Conservation (phyloP, 23 red algal species). For the Gracilaria domingensis region DNA sequence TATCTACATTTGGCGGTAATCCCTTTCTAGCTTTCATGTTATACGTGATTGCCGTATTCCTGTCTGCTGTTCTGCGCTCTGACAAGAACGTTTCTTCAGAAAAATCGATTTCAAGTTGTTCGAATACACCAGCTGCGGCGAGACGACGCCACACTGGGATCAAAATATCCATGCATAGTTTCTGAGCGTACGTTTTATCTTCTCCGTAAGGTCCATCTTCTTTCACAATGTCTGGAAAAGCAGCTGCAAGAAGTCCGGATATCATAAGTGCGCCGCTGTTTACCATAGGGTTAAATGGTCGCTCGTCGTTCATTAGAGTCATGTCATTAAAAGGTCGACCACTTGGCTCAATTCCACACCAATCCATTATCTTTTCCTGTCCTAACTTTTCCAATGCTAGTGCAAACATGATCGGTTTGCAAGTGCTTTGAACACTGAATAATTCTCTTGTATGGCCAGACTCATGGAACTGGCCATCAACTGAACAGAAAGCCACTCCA, state of each 20-base stretch:
- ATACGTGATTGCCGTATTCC: constrained; percentile 43
- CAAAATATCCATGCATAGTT: constrained; percentile 40
- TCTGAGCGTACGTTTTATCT: constrained; percentile 19
- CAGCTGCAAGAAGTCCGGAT: constrained; percentile 46
- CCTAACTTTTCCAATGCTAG: constrained; percentile 45
- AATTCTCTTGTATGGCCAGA: constrained; percentile 20
- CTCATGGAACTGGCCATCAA: constrained; percentile 64
- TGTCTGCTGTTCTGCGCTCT: constrained; percentile 56
- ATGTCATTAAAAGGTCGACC: constrained; percentile 66
- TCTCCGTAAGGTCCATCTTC: constrained; percentile 40
- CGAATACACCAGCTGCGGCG: constrained; percentile 29
- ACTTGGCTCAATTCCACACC: constrained; percentile 60
- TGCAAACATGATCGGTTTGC: constrained; percentile 63
- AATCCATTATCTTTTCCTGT: constrained; percentile 22
- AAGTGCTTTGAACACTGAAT: constrained; percentile 66
- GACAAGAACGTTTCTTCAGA: constrained; percentile 57
- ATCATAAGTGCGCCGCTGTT: constrained; percentile 73
- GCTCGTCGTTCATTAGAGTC: constrained; percentile 45
- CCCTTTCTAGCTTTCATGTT: constrained; percentile 51
- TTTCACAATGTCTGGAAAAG: constrained; percentile 18
- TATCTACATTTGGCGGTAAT: constrained; percentile 24
- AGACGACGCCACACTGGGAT: constrained; percentile 43
- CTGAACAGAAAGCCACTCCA: constrained; percentile 55
- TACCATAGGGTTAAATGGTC: constrained; percentile 66
- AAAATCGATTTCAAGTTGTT: constrained; percentile 33